Base-by-base conservation (phyloP, 192 early-diverging fungal species). In the Coemansia sp. region DNA sequence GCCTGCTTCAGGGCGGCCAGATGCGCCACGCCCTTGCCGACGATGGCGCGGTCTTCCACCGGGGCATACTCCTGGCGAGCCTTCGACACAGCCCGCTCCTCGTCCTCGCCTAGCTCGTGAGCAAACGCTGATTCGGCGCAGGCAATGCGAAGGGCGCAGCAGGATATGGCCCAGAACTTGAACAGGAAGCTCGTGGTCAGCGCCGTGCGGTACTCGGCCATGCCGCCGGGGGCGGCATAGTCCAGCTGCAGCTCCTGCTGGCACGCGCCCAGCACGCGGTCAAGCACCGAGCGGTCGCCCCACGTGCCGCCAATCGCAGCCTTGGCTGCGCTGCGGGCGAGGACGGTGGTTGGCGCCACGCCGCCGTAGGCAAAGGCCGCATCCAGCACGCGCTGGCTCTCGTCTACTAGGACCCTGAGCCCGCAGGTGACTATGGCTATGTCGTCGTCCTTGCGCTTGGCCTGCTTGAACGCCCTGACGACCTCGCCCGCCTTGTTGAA, bases 361-460 rank as follows among this genome's bases (percentile, higher is more conserved):
- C 94, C 94, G 65, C 93, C 94, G 71, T 86, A 93, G 18, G 86
- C 89, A 65, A 92, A 89, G 21, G 76, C 67, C 16, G 83, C 88
- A 13, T 92, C 85, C 33, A 91, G 83, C 2, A 65, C 67, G 53
- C 76, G 73, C 7, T 77, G 74, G 10, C 62, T 36, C 31, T 10
- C 40, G 37, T 86, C 83, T 3, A 94, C 69, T 13, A 63, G 60
- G 10, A 92, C 83, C 16, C 85, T 74, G 20, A 94, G 74, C 2
- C 86, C 89, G 50, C 91, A 86, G 23, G 91, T 94, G 57, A 91
- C 92, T 69, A 94, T 94, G 13, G 94, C 90, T 63, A 94, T 94
- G 70, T 93, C 91, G 70, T 93, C 92, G 74, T 93, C 90, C 75
- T 88, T 88, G 73, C 94, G 83, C 74, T 93, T 92, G 59, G 94